Evolutionary conservation across 805 yeast genomes (phyloP).

Genomic region (Blastobotrys peoriensis): DNA sequence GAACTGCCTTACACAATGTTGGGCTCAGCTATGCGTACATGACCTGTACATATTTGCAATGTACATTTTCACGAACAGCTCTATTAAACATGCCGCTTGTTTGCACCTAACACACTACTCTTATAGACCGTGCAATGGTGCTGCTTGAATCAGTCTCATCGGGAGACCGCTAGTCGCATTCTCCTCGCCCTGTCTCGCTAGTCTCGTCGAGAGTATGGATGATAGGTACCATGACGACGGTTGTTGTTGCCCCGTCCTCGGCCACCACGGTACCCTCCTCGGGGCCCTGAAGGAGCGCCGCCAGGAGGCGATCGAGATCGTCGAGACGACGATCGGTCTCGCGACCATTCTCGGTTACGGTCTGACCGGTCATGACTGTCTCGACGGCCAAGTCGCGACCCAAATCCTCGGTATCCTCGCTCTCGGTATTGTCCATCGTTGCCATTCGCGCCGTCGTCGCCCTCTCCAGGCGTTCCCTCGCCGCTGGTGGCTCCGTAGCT

Average conservation of each 20-base stretch:
- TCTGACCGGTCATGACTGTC: slow-evolving; percentile 9
- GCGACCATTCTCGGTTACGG: slow-evolving; percentile 4
- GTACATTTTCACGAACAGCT: too few relatives aligned
- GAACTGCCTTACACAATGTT: too few relatives aligned
- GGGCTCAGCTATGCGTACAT: too few relatives aligned
- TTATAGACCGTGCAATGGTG: too few relatives aligned
- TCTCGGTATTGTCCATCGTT: slow-evolving; percentile 12
- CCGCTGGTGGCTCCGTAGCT: slow-evolving; percentile 4
- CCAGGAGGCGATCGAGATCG: slow-evolving; percentile 17
- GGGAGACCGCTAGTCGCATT: too few relatives aligned
- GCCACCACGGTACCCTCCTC: slow-evolving; percentile 10
- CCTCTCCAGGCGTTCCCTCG: slow-evolving; percentile 5
- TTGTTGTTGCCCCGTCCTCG: slow-evolving; percentile 3
- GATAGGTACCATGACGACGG: slow-evolving; percentile 7
- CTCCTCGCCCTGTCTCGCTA: too few relatives aligned
- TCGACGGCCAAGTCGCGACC: slow-evolving; percentile 5
- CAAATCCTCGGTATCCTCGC: slow-evolving; percentile 4
- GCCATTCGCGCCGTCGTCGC: slow-evolving; percentile 5
- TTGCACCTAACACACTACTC: too few relatives aligned
- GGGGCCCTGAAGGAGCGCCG: slow-evolving; percentile 19
- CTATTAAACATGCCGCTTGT: too few relatives aligned
- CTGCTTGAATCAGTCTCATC: too few relatives aligned
- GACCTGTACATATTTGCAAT: too few relatives aligned
- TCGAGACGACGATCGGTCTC: slow-evolving; percentile 1
- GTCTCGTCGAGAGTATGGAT: slow-evolving; percentile 1